Evolutionary conservation across 2,329 filamentous ascomycete genomes (phyloP).

Genomic region (Pseudogymnoascus sp.): DNA sequence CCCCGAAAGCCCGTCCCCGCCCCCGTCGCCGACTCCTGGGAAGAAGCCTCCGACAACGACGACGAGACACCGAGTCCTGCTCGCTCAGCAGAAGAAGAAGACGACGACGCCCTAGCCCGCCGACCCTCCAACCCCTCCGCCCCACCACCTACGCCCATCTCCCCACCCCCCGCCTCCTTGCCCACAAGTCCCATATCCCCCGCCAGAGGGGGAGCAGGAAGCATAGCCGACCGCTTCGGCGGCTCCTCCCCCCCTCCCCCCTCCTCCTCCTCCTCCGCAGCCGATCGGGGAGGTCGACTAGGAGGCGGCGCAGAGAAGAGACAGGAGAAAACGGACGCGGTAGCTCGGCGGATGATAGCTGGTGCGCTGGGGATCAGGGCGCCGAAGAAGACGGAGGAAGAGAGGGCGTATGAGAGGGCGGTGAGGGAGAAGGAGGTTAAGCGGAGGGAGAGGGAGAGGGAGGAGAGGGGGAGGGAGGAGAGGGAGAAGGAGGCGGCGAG

Average conservation of each 20-base stretch:
- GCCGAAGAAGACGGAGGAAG: conserved; percentile 78
- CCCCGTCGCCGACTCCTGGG: conserved; percentile 60
- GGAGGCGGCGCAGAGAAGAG: conserved; percentile 30
- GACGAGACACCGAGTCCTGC: no score
- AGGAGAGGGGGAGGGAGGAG: conserved; percentile 49
- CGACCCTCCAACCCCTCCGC: conserved; percentile 35
- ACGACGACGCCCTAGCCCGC: conserved; percentile 5
- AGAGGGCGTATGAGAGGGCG: conserved; percentile 75
- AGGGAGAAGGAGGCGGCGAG: conserved; percentile 66
- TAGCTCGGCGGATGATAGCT: conserved; percentile 83
- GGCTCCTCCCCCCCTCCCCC: conserved; percentile 9
- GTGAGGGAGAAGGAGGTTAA: conserved; percentile 78
- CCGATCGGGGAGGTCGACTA: conserved; percentile 8
- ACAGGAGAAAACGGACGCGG: conserved; percentile 89
- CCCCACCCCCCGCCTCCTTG: conserved; percentile 35
- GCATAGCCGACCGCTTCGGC: conserved; percentile 4
- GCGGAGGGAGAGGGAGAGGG: conserved; percentile 62
- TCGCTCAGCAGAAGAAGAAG: conserved; percentile 25
- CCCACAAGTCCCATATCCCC: conserved; percentile 13
- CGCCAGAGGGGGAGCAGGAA: neutral
- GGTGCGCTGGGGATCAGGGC: conserved; percentile 74
- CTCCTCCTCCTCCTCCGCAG: conserved; percentile 9
- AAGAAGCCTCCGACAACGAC: conserved; percentile 62
- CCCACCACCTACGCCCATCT: conserved; percentile 61
- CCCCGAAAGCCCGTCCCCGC: neutral